These are phyloP conservation scores for Aquilaria agallochum DNA, from an alignment of 441 rosid genomes.

Conservation along the genomic window DNA sequence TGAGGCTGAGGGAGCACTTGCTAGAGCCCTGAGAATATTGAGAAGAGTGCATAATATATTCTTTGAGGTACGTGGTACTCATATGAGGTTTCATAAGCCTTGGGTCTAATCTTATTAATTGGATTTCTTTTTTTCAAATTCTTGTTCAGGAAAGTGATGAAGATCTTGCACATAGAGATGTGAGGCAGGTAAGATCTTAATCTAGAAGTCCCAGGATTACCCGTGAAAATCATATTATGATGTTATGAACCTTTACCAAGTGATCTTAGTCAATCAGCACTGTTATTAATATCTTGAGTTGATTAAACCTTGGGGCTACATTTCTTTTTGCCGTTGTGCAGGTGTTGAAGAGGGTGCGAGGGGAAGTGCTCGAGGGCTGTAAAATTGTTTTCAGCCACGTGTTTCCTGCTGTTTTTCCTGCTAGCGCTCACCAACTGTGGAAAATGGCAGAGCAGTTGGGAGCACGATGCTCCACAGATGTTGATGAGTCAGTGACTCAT, in stretches of 20 bases:
- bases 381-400: constrained; percentile 75
- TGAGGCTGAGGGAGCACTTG: constrained; percentile 74
- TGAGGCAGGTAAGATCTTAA: constrained; percentile 48
- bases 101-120: too few species aligned
- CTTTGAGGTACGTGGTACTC: constrained; percentile 46
- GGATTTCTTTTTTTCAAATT: too few species aligned
- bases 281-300: background rate
- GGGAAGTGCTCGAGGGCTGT: constrained; percentile 62
- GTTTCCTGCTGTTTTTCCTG: constrained; percentile 53
- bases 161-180: constrained; percentile 53
- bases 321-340: constrained; percentile 8
- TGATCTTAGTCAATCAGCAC: too few species aligned
- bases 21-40: constrained; percentile 62
- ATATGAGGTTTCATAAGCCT: background rate
- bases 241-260: too few species aligned
- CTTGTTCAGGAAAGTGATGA: constrained; percentile 35
- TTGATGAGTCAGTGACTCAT: constrained; percentile 58
- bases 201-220: background rate
- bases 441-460: constrained; percentile 80
- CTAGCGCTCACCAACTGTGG: constrained; percentile 70
- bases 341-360: constrained; percentile 51
- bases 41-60: constrained; percentile 49
- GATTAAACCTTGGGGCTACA: background rate
- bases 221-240: too few species aligned
- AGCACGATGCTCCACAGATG: constrained; percentile 57